Percentiles rank a stretch among this genome's conserved stretches.
These are phyloP conservation scores for Skeletonema tropicum DNA, from an alignment of 108 stramenopile species.

Conservation along the genomic window DNA sequence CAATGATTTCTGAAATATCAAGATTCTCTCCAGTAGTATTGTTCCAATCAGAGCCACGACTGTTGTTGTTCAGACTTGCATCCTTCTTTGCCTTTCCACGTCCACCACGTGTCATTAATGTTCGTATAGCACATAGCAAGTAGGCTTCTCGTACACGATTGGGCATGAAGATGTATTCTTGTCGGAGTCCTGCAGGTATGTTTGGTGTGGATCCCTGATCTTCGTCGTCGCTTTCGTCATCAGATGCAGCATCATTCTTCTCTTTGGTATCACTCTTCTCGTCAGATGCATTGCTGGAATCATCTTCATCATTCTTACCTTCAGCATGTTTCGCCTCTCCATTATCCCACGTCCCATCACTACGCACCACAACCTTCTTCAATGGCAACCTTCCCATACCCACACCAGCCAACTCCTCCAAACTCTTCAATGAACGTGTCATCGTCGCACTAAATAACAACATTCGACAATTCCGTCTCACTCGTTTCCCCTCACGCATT, in stretches of 20 bases:
- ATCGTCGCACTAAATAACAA: slow-evolving; percentile 96
- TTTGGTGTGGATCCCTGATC: slow-evolving; percentile 56
- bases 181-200: slow-evolving; percentile 86
- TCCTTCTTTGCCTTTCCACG: slow-evolving; percentile 42
- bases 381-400: slow-evolving; percentile 73
- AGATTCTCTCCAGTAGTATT: slow-evolving; percentile 19
- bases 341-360: slow-evolving; percentile 48
- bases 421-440: slow-evolving; percentile 81
- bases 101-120: slow-evolving; percentile 80
- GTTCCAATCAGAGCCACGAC: slow-evolving; percentile 36
- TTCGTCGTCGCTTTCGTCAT: slow-evolving; percentile 34
- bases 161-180: slow-evolving; percentile 98
- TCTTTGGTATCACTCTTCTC: slow-evolving; percentile 24
- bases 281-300: slow-evolving; percentile 16
- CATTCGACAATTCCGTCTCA: slow-evolving; percentile 84
- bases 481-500: slow-evolving; percentile 25
- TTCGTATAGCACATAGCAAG: slow-evolving; percentile 73
- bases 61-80: neutral
- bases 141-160: slow-evolving; percentile 87
- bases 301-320: slow-evolving; percentile 12
- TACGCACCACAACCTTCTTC: slow-evolving; percentile 68
- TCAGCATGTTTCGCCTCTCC: slow-evolving; percentile 20
- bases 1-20: slow-evolving; percentile 25
- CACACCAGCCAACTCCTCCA: slow-evolving; percentile 82
- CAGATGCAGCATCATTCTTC: neutral